Conservation (phyloP, 768 basidiomycete species). For the Xerocomus potaroensis region DNA sequence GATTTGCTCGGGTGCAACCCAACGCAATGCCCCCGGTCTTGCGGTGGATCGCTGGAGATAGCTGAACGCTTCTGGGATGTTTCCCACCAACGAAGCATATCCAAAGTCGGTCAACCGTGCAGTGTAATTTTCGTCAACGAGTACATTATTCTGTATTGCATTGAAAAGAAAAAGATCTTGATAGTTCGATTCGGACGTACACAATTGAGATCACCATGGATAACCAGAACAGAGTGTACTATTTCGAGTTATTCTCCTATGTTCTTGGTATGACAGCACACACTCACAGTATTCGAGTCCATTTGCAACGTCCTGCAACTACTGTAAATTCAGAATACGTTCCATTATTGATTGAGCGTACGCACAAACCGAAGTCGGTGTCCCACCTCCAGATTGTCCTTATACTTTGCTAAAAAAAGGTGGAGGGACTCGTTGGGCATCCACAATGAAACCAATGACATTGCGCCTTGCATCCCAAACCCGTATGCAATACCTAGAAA, state of each 20-base stretch:
- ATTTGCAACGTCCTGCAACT: conserved; percentile 14
- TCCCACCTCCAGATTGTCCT: not conserved
- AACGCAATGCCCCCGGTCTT: not conserved
- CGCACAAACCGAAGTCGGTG: conserved; percentile 15
- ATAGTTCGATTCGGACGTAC: not conserved
- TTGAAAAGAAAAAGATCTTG: not conserved
- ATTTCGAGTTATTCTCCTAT: not conserved
- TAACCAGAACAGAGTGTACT: conserved; percentile 10
- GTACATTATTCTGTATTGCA: conserved; percentile 11
- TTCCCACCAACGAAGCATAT: not conserved
- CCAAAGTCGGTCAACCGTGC: conserved; percentile 44
- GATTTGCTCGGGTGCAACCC: not conserved
- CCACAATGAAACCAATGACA: too few species aligned
- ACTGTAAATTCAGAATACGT: conserved; percentile 14
- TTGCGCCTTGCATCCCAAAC: too few species aligned
- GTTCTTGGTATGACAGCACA: not conserved
- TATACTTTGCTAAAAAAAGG: too few species aligned
- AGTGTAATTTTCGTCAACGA: conserved; percentile 19
- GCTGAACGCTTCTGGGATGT: not conserved
- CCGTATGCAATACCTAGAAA: conserved; percentile 2
- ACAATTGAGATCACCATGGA: conserved; percentile 14
- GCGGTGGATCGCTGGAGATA: not conserved
- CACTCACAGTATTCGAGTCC: conserved; percentile 7
- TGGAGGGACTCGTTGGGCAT: too few species aligned
- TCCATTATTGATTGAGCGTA: conserved; percentile 5